Conservation (phyloP, 495 filamentous ascomycete species). For the Neurospora pannonica region DNA sequence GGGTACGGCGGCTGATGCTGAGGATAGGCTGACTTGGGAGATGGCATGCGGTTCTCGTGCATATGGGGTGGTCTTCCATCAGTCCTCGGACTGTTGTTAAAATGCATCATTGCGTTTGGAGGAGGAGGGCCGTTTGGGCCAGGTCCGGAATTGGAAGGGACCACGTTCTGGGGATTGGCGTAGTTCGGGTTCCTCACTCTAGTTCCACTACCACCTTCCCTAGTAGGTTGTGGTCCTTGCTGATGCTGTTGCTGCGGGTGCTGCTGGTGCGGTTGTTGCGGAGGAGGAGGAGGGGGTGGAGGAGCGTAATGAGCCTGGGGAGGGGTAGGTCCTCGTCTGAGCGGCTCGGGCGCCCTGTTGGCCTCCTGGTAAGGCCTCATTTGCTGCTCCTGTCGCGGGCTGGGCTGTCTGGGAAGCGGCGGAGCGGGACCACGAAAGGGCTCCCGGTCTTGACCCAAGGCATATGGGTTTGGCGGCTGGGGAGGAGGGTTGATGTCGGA, state of each 20-base stretch:
- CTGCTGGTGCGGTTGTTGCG: conserved; percentile 39
- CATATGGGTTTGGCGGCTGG: conserved; percentile 68
- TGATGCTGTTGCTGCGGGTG: conserved; percentile 32
- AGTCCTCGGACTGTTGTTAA: conserved; percentile 73
- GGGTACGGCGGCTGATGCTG: conserved; percentile 71
- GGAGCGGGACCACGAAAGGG: conserved; percentile 50
- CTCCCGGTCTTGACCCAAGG: conserved; percentile 49
- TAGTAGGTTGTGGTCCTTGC: conserved; percentile 18
- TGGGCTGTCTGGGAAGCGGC: conserved; percentile 55
- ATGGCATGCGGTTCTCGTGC: conserved; percentile 75
- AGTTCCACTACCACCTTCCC: conserved; percentile 11
- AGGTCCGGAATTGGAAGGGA: conserved; percentile 13
- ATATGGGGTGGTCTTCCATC: conserved; percentile 64
- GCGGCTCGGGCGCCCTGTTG: conserved; percentile 36
- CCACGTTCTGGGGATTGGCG: conserved; percentile 47
- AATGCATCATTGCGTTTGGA: conserved; percentile 66
- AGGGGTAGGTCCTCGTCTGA: conserved; percentile 35
- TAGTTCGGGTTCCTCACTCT: conserved; percentile 67
- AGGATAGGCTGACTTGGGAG: conserved; percentile 71
- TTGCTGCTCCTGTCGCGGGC: conserved; percentile 61
- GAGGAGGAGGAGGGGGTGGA: conserved; percentile 44
- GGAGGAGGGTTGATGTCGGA: conserved; percentile 68
- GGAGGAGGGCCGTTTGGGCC: conserved; percentile 37
- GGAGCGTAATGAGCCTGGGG: conserved; percentile 54
- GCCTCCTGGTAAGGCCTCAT: conserved; percentile 67